Evolutionary conservation across 768 basidiomycete genomes (phyloP).

Genomic region (Hericium erinaceus): DNA sequence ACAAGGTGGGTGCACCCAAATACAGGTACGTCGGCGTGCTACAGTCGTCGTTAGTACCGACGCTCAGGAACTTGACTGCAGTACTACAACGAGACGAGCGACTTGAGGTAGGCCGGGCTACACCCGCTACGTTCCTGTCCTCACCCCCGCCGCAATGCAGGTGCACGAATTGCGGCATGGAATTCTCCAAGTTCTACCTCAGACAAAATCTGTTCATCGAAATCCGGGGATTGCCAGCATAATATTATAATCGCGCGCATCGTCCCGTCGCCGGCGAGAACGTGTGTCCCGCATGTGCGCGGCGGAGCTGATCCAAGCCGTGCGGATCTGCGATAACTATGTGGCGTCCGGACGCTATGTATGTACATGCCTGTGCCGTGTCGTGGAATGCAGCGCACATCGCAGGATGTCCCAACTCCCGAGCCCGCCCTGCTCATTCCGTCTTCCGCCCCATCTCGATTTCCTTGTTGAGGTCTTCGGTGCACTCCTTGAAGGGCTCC

Average conservation of each 20-base stretch:
- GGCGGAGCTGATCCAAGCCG: no score
- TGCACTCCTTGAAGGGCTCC: constrained; percentile 56
- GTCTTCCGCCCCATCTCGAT: constrained; percentile 21
- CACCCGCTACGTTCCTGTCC: not conserved
- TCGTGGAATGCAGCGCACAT: not conserved
- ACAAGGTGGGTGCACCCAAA: constrained; percentile 32
- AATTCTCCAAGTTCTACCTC: constrained; percentile 32
- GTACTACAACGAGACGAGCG: constrained; percentile 32
- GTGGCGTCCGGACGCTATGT: no score
- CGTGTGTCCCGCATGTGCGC: no score
- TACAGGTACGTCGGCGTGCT: constrained; percentile 24
- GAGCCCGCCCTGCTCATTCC: not conserved
- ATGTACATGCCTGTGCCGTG: no score
- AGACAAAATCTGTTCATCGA: constrained; percentile 33
- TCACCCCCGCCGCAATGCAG: constrained; percentile 12
- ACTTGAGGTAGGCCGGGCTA: constrained; percentile 26
- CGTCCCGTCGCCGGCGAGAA: not conserved
- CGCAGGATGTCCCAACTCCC: not conserved
- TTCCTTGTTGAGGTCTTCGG: constrained; percentile 60
- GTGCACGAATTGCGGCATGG: constrained; percentile 30
- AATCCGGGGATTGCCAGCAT: constrained; percentile 29
- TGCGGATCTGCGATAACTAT: not conserved
- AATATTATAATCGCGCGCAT: not conserved
- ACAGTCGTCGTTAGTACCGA: not conserved
- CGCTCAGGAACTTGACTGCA: constrained; percentile 4